These are phyloP conservation scores for Ophiostoma tasmaniense DNA, from an alignment of 2,329 filamentous ascomycete species.

Conservation along the genomic window DNA sequence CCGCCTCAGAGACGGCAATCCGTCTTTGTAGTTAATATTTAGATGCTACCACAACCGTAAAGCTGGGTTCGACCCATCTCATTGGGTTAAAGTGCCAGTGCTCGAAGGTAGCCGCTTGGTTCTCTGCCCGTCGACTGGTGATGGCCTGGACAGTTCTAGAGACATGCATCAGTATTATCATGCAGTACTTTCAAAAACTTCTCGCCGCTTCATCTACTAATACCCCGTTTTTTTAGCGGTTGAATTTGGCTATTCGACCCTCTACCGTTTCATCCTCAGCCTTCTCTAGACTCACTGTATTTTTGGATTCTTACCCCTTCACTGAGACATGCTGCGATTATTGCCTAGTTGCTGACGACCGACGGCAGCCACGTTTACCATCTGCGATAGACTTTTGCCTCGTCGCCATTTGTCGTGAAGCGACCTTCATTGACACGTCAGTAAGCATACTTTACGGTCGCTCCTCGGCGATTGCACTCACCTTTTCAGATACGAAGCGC, in stretches of 20 bases:
- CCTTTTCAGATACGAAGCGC: not conserved
- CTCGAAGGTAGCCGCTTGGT: not conserved
- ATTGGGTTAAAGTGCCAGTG: too few species aligned
- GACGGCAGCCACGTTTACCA: not conserved
- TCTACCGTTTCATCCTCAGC: not conserved
- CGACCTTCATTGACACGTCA: not conserved
- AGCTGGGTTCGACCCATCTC: too few species aligned
- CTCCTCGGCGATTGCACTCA: not conserved
- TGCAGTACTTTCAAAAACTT: not conserved
- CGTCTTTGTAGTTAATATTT: not conserved
- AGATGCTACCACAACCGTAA: not conserved
- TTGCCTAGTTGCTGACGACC: not conserved
- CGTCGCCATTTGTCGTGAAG: too few species aligned
- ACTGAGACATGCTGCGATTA: not conserved
- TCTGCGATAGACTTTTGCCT: not conserved
- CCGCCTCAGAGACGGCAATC: not conserved
- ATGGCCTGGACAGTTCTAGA: not conserved
- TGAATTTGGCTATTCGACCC: not conserved
- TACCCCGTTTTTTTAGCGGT: not conserved
- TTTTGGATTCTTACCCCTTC: too few species aligned
- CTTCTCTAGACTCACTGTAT: not conserved
- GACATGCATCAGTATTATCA: not conserved
- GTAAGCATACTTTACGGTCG: not conserved
- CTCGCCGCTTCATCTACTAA: not conserved
- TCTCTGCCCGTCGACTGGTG: not conserved